phyloP scores from a whole-genome alignment of 495 filamentous ascomycete genomes.

The Eremomyces bilateralis region DNA sequence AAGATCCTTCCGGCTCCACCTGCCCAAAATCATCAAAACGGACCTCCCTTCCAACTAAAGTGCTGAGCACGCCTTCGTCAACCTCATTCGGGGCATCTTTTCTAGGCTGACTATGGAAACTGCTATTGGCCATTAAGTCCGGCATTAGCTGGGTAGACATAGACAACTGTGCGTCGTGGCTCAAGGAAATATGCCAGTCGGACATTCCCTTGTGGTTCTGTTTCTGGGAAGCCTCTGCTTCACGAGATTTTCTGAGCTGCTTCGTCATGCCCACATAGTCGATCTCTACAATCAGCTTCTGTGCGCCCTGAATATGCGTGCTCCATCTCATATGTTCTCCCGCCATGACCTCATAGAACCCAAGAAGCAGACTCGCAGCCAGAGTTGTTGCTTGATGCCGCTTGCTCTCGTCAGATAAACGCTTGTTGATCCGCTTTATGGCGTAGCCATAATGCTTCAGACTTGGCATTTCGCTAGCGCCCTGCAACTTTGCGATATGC shows the following conservation, averaged over 20 bases:
- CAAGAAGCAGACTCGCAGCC: conserved; percentile 70
- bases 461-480: conserved; percentile 48
- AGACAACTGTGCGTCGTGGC: too few relatives aligned
- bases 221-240: conserved; percentile 17
- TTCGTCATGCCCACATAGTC: conserved; percentile 52
- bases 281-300: conserved; percentile 63
- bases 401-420: conserved; percentile 44
- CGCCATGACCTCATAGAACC: conserved; percentile 84
- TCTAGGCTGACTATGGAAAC: conserved; percentile 1
- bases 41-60: conserved; percentile 15
- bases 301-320: conserved; percentile 68
- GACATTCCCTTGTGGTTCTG: not conserved
- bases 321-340: conserved; percentile 95
- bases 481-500: conserved; percentile 70
- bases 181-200: too few relatives aligned
- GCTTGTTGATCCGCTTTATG: conserved; percentile 50
- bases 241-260: conserved; percentile 34
- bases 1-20: not conserved
- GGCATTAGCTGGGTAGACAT: not conserved
- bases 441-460: conserved; percentile 84
- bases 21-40: conserved; percentile 13
- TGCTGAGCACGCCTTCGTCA: conserved; percentile 17
- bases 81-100: conserved; percentile 6
- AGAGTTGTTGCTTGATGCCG: conserved; percentile 65
- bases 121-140: conserved; percentile 2